Evolutionary conservation across 2,329 filamentous ascomycete species (phyloP).

Genomic region (Dactylellina cionopaga): DNA sequence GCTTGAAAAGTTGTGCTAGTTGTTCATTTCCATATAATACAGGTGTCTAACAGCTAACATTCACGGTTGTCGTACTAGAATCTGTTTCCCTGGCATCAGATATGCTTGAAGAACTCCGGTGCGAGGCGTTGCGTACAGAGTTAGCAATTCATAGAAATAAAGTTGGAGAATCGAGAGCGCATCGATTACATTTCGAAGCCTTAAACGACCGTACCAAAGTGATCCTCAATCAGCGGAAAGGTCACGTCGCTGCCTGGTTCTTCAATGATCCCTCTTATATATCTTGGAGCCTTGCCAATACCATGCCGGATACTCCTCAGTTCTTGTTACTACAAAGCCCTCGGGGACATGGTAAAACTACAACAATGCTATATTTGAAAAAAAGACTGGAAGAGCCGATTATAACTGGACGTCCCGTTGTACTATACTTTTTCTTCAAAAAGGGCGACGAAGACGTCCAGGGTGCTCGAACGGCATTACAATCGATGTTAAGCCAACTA

Average conservation of each 20-base stretch:
- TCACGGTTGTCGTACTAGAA: not conserved
- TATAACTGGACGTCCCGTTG: not conserved
- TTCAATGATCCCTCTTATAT: slow-evolving; percentile 5
- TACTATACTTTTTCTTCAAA: slow-evolving; percentile 17
- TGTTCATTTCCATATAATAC: not conserved
- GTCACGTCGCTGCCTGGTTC: slow-evolving; percentile 18
- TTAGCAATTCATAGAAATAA: not conserved
- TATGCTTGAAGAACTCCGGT: slow-evolving; percentile 7
- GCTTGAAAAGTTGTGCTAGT: not conserved
- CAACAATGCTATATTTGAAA: not conserved
- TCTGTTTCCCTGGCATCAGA: slow-evolving; percentile 1
- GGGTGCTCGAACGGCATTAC: slow-evolving; percentile 1
- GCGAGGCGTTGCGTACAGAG: slow-evolving; percentile 1
- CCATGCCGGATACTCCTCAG: not conserved
- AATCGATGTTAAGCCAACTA: slow-evolving; percentile 1
- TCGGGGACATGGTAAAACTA: slow-evolving; percentile 15
- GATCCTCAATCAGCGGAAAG: slow-evolving; percentile 14
- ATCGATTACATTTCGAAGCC: not conserved
- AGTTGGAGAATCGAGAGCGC: not conserved
- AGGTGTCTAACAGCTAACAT: not conserved
- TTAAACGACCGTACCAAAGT: slow-evolving; percentile 9
- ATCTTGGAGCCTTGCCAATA: not conserved
- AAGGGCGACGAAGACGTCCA: slow-evolving; percentile 19
- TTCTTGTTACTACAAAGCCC: slow-evolving; percentile 10
- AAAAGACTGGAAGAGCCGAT: not conserved